Evolutionary conservation across 345 rosid genomes (phyloP).

Genomic region (Excoecaria cochinchinensis): DNA sequence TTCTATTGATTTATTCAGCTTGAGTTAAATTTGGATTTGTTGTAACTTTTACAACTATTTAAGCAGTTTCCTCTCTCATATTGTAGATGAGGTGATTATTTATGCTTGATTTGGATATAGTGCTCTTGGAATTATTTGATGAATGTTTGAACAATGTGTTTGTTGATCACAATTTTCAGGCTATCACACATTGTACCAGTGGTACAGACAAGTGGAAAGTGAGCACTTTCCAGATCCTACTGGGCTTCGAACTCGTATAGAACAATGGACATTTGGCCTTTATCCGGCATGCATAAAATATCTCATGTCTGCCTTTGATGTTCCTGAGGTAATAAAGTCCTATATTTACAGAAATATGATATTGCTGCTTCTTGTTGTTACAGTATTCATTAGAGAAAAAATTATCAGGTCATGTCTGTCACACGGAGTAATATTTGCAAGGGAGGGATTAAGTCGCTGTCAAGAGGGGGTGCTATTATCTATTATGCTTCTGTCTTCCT

Average conservation of each 20-base stretch:
- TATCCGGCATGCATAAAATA: constrained; percentile 99
- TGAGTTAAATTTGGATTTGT: background rate
- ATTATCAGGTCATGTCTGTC: constrained; percentile 90
- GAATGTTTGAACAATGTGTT: constrained; percentile 5
- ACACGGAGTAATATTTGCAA: constrained; percentile 85
- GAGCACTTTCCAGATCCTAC: constrained; percentile 99
- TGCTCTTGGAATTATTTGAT: background rate
- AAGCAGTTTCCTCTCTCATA: background rate
- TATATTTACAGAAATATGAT: constrained; percentile 5
- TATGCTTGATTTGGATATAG: background rate
- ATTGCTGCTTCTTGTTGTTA: background rate
- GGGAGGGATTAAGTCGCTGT: constrained; percentile 68
- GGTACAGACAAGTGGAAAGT: constrained; percentile 89
- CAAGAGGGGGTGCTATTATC: constrained; percentile 79
- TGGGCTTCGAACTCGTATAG: constrained; percentile 93
- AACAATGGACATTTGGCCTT: constrained; percentile 97
- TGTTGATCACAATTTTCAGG: constrained; percentile 44
- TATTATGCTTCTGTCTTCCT: constrained; percentile 95
- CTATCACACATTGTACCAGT: constrained; percentile 88
- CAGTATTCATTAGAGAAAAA: constrained; percentile 13
- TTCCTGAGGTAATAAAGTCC: constrained; percentile 76
- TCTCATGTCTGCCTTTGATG: constrained; percentile 97
- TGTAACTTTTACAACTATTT: background rate
- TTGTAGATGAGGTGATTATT: background rate
- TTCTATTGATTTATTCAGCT: background rate